phyloP scores from a whole-genome alignment of 805 yeast genomes.

The Cyberlindnera veronae region DNA sequence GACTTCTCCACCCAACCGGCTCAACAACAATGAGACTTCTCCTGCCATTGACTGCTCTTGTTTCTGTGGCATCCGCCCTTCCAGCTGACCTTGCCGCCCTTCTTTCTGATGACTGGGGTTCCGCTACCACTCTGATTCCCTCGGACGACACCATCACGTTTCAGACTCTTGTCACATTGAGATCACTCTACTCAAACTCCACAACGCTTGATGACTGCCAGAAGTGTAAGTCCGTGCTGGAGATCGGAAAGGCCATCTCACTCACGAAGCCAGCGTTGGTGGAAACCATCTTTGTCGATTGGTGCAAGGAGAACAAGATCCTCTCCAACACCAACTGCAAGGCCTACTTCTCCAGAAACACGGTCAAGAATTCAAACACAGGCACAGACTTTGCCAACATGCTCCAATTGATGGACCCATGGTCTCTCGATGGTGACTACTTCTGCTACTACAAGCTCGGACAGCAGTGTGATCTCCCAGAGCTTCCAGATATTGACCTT shows the following conservation, averaged over 20 bases:
- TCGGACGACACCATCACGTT: slow-evolving; percentile 11
- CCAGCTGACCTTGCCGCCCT: slow-evolving; percentile 12
- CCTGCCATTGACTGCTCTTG: slow-evolving; percentile 3
- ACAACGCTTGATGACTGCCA: slow-evolving; percentile 27
- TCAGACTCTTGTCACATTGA: slow-evolving; percentile 15
- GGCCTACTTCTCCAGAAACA: slow-evolving; percentile 34
- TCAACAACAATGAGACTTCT: slow-evolving; percentile 10
- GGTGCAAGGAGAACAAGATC: slow-evolving; percentile 39
- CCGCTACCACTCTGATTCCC: slow-evolving; percentile 12
- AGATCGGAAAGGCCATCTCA: slow-evolving; percentile 36
- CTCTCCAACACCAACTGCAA: slow-evolving; percentile 28
- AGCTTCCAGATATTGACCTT: slow-evolving; percentile 46
- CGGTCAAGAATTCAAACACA: slow-evolving; percentile 33
- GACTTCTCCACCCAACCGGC: not conserved
- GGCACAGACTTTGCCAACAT: slow-evolving; percentile 51
- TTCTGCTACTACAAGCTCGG: slow-evolving; percentile 53
- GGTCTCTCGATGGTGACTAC: slow-evolving; percentile 53
- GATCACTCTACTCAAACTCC: slow-evolving; percentile 17
- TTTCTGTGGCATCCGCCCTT: slow-evolving; percentile 6
- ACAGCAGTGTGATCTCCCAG: slow-evolving; percentile 49
- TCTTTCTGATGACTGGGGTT: slow-evolving; percentile 11
- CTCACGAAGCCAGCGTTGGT: slow-evolving; percentile 38
- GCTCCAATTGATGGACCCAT: slow-evolving; percentile 48
- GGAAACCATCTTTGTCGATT: slow-evolving; percentile 37
- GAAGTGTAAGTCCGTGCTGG: slow-evolving; percentile 34